Base-by-base conservation (phyloP, 202 grass and related monocot genomes). In the Saccharum hybrid region DNA sequence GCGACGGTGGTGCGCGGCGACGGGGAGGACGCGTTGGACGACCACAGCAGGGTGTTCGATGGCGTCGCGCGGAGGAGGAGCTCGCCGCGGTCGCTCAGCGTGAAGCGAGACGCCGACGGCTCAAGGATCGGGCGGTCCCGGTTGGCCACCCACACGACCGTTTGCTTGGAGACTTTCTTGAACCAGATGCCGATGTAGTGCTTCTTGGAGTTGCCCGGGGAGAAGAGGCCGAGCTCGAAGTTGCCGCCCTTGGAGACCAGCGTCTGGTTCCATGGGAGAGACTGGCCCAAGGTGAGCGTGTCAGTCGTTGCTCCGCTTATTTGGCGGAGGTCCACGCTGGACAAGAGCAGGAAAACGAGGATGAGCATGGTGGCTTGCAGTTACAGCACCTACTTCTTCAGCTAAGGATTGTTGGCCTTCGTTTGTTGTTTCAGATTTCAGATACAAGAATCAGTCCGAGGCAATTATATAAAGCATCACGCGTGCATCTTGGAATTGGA, bases 141-240 rank as follows among this genome's bases (percentile, higher is more conserved):
- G 80, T 94, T 94, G 16, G 90, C 92, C 46, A 92, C 82, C 92
- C 92, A 94, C 4, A 92, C 92, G 3, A 76, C 30, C 21, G 78
- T 92, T 78, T 66, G 46, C 21, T 56, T 41, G 71, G 92, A 49
- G 76, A 92, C 68, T 56, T 92, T 88, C 84, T 90, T 86, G 87
- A 84, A 94, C 92, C 92, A 94, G 79, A 94, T 94, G 61, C 87
- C 90, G 13, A 94, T 67, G 73, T 92, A 94, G 26, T 91, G 84
- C 45, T 86, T 88, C 30, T 76, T 52, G 36, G 90, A 92, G 0
- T 85, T 83, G 30, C 90, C 72, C 0, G 85, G 87, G 37, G 79
- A 78, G 85, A 94, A 94, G 90, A 94, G 75, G 3, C 92, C 92
- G 19, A 92, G 81, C 87, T 94, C 92, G 57, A 94, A 94, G 63